Evolutionary conservation across 306 rosid species (phyloP), one percentile per base, ranked within the genome.

Genomic region (Pterocarpus santalinus): DNA sequence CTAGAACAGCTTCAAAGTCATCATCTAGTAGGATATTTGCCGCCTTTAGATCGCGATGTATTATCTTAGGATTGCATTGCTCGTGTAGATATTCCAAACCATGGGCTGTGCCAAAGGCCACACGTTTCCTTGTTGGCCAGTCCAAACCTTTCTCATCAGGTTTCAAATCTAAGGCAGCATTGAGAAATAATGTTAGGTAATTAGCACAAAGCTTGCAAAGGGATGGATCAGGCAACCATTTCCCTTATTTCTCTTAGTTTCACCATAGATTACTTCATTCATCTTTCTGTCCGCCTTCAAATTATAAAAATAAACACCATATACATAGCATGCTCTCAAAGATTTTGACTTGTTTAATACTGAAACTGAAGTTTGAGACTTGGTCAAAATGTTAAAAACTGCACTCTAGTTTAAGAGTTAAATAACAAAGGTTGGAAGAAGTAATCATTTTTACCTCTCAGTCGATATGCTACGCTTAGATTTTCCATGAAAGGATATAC

Each of bases 401-500:
- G 75, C 66, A 65, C 64, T 73, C n/a, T 30, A 78, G 69, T 58
- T 8, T 47, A 35, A 36, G 44, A 57, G 71, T 7, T 39, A 16
- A 56, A 84, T 55, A 52, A 30, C 41, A 61, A 34, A 47, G 43
- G 15, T 55, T 11, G 55, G 14, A 68, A 69, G 36, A 38, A 75
- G 17, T 77, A 46, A 73, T 39, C 10, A 7, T 4, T 63, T 74
- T 61, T 86, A 95, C 97, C 99, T 95, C 99, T 89, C 64, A 95
- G 76, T 79, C 82, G 89, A 86, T 91, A 79, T 2, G 98, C 98
- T 73, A 93, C 97, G 1, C 99, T 95, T 38, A 93, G 93, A 86
- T 93, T 95, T 84, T 90, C 86, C 99, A 95, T 95, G 88, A 91
- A 95, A 55, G 99, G 99, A 78, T 95, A 95, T 38, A 95, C 99